Evolutionary conservation across 306 rosid species (phyloP), one percentile per base, ranked within the genome.

Genomic region (Malus fusca): DNA sequence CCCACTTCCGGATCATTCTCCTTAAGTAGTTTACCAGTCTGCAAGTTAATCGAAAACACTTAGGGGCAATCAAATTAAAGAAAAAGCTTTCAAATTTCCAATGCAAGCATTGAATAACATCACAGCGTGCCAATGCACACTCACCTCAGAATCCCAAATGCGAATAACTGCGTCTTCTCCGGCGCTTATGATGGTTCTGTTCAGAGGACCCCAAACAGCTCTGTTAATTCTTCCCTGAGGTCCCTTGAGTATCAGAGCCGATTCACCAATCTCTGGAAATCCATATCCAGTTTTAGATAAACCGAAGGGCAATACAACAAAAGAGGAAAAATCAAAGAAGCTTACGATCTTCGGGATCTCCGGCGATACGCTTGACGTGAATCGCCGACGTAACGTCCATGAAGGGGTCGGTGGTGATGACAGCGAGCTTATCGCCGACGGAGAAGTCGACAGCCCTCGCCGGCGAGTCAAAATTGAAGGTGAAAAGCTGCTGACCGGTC

Each of bases 131-230:
- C 55, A 51, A 51, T 51, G 55, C 18, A 25, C 18, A 74, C 22
- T 58, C 73, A 88, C 96, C 97, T 95, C 98, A 68, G 97, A 73
- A 81, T 95, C 98, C 98, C 98, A 95, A 40, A 92, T 83, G 14
- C 98, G 96, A 83, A 95, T 14, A 1, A 90, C 68, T 4, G 96
- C 80, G 74, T 95, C 98, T 90, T 95, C 98, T 63, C 98, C 98
- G 0, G 83, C 97, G 82, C 97, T 95, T 42, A 95, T 85, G 66
- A 95, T 90, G 53, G 97, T 92, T 48, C 44, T 76, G 80, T 92
- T 92, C 25, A 95, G 84, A 2, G 97, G 97, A 21, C 98, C 98
- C 98, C 98, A 95, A 64, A 92, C 80, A 76, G 98, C 98, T 79
- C 98, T 90, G 59, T 92, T 92, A 3, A 95, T 88, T 85, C 98